Conservation (phyloP, 441 rosid species). For the Adansonia gregorii region DNA sequence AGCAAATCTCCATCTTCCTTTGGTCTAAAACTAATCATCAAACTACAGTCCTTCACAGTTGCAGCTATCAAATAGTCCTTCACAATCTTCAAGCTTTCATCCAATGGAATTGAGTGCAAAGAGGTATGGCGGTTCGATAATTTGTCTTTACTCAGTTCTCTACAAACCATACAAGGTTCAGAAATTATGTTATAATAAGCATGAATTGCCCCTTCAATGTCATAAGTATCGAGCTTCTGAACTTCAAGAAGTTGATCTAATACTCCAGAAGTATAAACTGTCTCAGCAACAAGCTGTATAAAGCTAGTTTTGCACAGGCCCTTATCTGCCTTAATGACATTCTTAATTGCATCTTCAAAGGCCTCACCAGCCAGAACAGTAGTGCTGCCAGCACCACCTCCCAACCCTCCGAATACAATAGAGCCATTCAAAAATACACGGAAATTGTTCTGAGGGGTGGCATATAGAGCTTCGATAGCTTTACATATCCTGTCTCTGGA, state of each 20-base stretch:
- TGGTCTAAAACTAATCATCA: slow-evolving; percentile 75
- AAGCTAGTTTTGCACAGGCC: slow-evolving; percentile 57
- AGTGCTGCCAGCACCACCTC: slow-evolving; percentile 61
- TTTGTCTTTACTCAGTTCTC: slow-evolving; percentile 44
- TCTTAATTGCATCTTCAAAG: slow-evolving; percentile 61
- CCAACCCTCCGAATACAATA: slow-evolving; percentile 72
- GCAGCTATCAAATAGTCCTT: slow-evolving; percentile 74
- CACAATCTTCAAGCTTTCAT: slow-evolving; percentile 79
- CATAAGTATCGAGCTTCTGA: slow-evolving; percentile 74
- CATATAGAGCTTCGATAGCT: slow-evolving; percentile 71
- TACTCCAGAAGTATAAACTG: slow-evolving; percentile 60
- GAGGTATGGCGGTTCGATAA: slow-evolving; percentile 32
- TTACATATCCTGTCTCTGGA: slow-evolving; percentile 67
- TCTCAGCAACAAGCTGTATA: slow-evolving; percentile 69
- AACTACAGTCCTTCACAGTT: slow-evolving; percentile 89
- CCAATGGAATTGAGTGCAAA: slow-evolving; percentile 65
- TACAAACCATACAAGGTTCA: slow-evolving; percentile 67
- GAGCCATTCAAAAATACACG: slow-evolving; percentile 88
- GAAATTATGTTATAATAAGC: slow-evolving; percentile 68
- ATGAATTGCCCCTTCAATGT: slow-evolving; percentile 93
- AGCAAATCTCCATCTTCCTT: slow-evolving; percentile 34
- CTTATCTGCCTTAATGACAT: slow-evolving; percentile 56
- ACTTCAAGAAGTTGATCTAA: slow-evolving; percentile 73
- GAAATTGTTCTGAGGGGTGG: slow-evolving; percentile 83
- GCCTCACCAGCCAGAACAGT: slow-evolving; percentile 40